Evolutionary conservation across 1,139 yeast species (phyloP).

Genomic region (Protomyces pachydermus): DNA sequence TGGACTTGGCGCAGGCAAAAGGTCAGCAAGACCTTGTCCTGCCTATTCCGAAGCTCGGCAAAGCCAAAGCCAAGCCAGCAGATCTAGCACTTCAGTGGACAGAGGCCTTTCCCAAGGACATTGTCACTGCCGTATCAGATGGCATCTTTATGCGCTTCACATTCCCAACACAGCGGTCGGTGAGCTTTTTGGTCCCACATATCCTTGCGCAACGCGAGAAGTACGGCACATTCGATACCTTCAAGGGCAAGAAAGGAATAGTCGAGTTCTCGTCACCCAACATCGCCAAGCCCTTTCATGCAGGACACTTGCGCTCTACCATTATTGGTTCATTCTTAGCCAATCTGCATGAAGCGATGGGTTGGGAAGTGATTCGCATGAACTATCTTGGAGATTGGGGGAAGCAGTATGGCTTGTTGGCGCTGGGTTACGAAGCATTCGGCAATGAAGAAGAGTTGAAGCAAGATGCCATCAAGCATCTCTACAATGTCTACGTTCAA

Average conservation of each 20-base stretch:
- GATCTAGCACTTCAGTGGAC: slow-evolving; percentile 85
- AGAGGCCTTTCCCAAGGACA: slow-evolving; percentile 37
- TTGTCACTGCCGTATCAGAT: slow-evolving; percentile 49
- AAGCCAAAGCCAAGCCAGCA: slow-evolving; percentile 80
- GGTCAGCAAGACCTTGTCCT: slow-evolving; percentile 84
- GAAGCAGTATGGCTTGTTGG: slow-evolving; percentile 80
- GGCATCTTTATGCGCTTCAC: slow-evolving; percentile 91
- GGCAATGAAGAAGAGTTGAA: slow-evolving; percentile 72
- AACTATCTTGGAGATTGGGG: slow-evolving; percentile 99
- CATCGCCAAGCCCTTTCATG: slow-evolving; percentile 98
- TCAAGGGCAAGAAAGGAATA: slow-evolving; percentile 64
- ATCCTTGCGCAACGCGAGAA: slow-evolving; percentile 54
- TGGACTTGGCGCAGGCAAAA: slow-evolving; percentile 69
- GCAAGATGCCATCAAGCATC: slow-evolving; percentile 84
- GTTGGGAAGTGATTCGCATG: slow-evolving; percentile 84
- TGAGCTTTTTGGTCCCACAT: slow-evolving; percentile 66
- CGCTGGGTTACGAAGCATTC: slow-evolving; percentile 82
- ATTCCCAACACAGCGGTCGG: slow-evolving; percentile 62
- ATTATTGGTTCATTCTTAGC: slow-evolving; percentile 96
- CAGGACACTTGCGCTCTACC: slow-evolving; percentile 97
- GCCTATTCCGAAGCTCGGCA: slow-evolving; percentile 88
- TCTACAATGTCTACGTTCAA: slow-evolving; percentile 88
- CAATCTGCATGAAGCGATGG: slow-evolving; percentile 81
- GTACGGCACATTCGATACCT: slow-evolving; percentile 75
- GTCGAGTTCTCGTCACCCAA: slow-evolving; percentile 96